Evolutionary conservation across 2,329 filamentous ascomycete species (phyloP), one percentile per base, ranked within the genome.

Genomic region (Elsinoe perseae): DNA sequence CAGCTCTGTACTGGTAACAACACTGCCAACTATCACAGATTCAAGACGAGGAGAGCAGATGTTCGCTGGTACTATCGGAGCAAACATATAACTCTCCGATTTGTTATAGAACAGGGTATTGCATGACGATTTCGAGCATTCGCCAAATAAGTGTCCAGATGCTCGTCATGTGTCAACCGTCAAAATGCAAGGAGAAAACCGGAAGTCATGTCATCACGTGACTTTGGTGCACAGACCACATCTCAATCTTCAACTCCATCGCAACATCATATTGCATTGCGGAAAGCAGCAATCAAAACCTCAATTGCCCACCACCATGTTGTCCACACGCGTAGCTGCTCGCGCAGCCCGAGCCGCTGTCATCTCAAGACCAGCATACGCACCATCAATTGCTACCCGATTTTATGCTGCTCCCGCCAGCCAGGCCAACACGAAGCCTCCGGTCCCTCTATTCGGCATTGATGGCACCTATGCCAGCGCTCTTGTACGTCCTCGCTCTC

Each of bases 381-480:
- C 40, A 14, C 76, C 85, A 71, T 79, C 81, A 66, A 74, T 80
- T 69, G 72, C 77, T 68, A 79, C 81, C 68, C 86, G 91, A 74
- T 83, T 82, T 73, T 96, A 89, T 76, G 89, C 89, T 69, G 76
- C 80, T 61, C 75, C 82, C 68, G 67, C 72, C 61, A 78, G 81
- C 68, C 72, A 82, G 65, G 73, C 79, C 68, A 77, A 83, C 72
- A 83, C 83, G 73, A 91, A 88, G 80, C 84, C 92, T 68, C 93
- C 93, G 65, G 80, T 96, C 71, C 82, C 91, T 68, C 83, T 98
- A 70, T 98, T 89, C 77, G 93, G 93, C 67, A 79, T 98, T 71
- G 93, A 97, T 76, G 93, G 93, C 75, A 97, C 92, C 72, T 98
- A 98, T 79, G 93, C 93, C 73, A 90, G 86, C 78, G 93, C 93